A percentile compares a stretch with the other conserved stretches of the same genome.
Conservation (phyloP, 306 rosid species). For the Lablab purpureus region DNA sequence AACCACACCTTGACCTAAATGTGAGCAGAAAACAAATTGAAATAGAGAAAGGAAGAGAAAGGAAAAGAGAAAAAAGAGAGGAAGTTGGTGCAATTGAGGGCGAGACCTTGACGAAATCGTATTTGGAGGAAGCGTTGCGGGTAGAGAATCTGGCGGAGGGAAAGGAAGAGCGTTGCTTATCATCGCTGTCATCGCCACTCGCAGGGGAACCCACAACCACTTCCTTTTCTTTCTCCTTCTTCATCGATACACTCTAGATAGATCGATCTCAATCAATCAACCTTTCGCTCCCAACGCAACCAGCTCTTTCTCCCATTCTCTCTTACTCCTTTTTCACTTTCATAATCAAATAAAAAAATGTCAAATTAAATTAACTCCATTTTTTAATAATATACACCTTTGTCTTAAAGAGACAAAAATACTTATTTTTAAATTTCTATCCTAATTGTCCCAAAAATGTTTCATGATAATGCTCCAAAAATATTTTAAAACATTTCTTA, state of each 20-base stretch:
- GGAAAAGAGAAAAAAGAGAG: neutral
- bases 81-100: constrained; percentile 12
- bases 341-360: no score
- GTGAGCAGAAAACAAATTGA: constrained; percentile 5
- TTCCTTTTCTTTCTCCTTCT: constrained; percentile 55
- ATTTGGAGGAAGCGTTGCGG: constrained; percentile 91
- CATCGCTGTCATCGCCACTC: constrained; percentile 58
- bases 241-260: no score
- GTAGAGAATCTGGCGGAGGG: constrained; percentile 67
- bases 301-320: neutral
- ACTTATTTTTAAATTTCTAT: no score
- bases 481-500: neutral
- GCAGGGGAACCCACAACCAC: constrained; percentile 46
- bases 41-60: neutral
- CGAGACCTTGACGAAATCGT: constrained; percentile 88
- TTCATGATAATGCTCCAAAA: neutral
- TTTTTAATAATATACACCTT: no score
- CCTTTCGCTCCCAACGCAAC: neutral
- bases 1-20: constrained; percentile 92
- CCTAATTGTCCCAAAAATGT: no score
- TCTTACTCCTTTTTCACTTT: neutral
- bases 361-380: no score
- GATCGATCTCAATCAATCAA: neutral
- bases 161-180: constrained; percentile 49
- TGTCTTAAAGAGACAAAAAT: no score